Evolutionary conservation across 495 filamentous ascomycete genomes (phyloP), one percentile per base, ranked within the genome.

Genomic region (Aspergillus baeticus): DNA sequence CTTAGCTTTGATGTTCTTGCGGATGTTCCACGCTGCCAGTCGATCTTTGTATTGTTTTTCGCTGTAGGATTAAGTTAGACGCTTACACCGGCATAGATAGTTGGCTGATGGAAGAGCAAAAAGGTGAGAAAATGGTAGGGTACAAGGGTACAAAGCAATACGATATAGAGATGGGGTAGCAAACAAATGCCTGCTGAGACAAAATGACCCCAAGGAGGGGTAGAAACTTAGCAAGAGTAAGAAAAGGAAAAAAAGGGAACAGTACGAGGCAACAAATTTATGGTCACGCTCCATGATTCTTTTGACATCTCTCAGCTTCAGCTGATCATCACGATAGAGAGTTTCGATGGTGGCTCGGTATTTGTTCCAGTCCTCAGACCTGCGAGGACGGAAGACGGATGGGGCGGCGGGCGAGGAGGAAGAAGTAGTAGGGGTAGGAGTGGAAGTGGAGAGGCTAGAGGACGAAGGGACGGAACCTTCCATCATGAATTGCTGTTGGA

Each of bases 21-120:
- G 70, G 50, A 76, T 62, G 55, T 75, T 66, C 73, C 73, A 76
- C 20, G 70, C 66, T 10, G 71, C 70, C 10, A 76, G 68, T 29
- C 73, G 73, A 59, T 76, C 73, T 69, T 76, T 76, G 59, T 76
- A 76, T 59, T 76, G 73, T 62, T 76, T 76, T 67, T 76, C 73
- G 59, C 73, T 76, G 61, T 29, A 57, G 37, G 33, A 13, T n/a
- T n/a, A n/a, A n/a, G n/a, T n/a, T n/a, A n/a, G n/a, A n/a, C n/a
- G n/a, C n/a, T n/a, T n/a, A n/a, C n/a, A n/a, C n/a, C n/a, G n/a
- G n/a, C n/a, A n/a, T n/a, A n/a, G n/a, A n/a, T n/a, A n/a, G n/a
- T n/a, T n/a, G n/a, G n/a, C n/a, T 51, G 59, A 60, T 52, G 29
- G 39, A 31, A 31, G 55, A 37, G 18, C 17, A 22, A 50, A 5